Evolutionary conservation across 345 rosid genomes (phyloP).

Genomic region (Dipteronia dyeriana): DNA sequence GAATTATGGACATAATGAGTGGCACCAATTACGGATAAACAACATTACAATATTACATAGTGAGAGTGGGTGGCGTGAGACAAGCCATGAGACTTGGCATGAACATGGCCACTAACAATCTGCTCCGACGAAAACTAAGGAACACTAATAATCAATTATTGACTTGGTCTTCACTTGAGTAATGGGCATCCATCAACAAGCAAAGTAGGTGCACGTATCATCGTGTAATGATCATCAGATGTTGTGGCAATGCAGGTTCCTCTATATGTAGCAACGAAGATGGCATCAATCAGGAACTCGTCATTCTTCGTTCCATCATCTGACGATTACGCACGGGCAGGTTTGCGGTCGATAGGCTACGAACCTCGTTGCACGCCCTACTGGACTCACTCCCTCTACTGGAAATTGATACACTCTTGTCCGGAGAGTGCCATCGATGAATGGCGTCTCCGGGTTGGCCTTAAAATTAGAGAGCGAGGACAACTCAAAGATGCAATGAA

Average conservation of each 20-base stretch:
- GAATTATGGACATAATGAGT: too few species aligned
- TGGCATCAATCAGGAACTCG: constrained; percentile 69
- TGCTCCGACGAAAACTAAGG: too few species aligned
- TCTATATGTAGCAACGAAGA: constrained; percentile 83
- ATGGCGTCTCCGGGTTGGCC: constrained; percentile 47
- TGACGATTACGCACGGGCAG: constrained; percentile 68
- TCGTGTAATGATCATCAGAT: too few species aligned
- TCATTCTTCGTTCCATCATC: constrained; percentile 74
- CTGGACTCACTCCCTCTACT: constrained; percentile 77
- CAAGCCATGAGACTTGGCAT: too few species aligned
- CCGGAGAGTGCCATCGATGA: constrained; percentile 56
- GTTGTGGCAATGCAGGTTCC: constrained; percentile 54
- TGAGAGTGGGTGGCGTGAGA: too few species aligned
- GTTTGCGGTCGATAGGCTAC: constrained; percentile 60
- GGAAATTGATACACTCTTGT: constrained; percentile 44
- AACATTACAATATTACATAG: too few species aligned
- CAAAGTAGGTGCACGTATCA: too few species aligned
- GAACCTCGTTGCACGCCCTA: constrained; percentile 77
- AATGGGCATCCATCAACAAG: too few species aligned
- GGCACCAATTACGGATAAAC: too few species aligned
- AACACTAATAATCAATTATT: too few species aligned
- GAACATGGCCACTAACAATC: too few species aligned
- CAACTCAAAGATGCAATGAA: constrained; percentile 70
- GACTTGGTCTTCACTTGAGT: too few species aligned
- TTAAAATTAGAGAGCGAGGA: constrained; percentile 60